Evolutionary conservation across 2,329 filamentous ascomycete genomes (phyloP).

Genomic region (Exserohilum rostratum): DNA sequence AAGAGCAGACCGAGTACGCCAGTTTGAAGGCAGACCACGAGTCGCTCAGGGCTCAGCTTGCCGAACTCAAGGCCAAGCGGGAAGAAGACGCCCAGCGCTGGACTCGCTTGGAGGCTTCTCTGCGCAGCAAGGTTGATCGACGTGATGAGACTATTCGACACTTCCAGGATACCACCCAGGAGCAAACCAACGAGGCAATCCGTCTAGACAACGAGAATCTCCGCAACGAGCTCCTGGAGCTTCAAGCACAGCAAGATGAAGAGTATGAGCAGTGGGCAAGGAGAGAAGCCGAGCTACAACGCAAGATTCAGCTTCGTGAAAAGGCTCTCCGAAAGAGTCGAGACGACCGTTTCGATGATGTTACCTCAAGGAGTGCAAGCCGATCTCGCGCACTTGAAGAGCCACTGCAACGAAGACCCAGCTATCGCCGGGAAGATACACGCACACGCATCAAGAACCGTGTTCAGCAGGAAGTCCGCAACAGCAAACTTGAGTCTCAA

Average conservation of each 20-base stretch:
- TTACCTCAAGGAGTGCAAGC: conserved; percentile 21
- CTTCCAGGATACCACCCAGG: conserved; percentile 45
- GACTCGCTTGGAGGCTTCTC: conserved; percentile 37
- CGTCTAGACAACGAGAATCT: conserved; percentile 50
- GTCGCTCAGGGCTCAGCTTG: conserved; percentile 73
- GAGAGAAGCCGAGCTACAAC: conserved; percentile 41
- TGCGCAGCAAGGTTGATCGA: conserved; percentile 42
- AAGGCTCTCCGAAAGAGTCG: conserved; percentile 34
- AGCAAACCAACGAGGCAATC: conserved; percentile 48
- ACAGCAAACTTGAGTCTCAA: conserved; percentile 33
- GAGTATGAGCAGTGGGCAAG: conserved; percentile 42
- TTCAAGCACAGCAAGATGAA: conserved; percentile 43
- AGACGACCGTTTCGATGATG: conserved; percentile 20
- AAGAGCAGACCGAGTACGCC: conserved; percentile 46
- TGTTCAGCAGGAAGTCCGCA: conserved; percentile 44
- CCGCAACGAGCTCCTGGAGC: conserved; percentile 45
- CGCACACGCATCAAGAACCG: conserved; percentile 41
- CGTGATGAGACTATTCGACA: conserved; percentile 50
- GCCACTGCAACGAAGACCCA: conserved; percentile 33
- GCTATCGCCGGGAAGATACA: conserved; percentile 40
- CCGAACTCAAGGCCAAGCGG: conserved; percentile 74
- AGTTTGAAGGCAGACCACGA: conserved; percentile 75
- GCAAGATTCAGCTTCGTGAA: conserved; percentile 42
- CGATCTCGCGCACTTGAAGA: conserved; percentile 27
- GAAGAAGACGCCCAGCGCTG: conserved; percentile 55